These are phyloP conservation scores for Coemansia sp. DNA, from an alignment of 192 early-diverging fungal genomes.

Conservation along the genomic window DNA sequence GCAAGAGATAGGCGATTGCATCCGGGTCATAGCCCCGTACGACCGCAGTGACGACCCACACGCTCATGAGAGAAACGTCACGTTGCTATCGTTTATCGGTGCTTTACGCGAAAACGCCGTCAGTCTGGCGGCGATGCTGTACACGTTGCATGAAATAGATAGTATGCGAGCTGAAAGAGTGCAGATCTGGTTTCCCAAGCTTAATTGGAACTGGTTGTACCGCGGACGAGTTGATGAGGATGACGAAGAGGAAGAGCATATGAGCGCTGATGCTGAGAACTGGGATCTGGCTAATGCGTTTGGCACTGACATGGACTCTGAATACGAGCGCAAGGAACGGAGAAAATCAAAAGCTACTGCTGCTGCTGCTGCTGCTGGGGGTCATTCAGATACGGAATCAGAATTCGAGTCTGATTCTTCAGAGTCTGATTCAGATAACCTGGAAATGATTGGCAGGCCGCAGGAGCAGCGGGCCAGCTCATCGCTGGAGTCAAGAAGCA, in stretches of 20 bases:
- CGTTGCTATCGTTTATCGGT: slow-evolving; percentile 44
- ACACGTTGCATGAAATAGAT: slow-evolving; percentile 22
- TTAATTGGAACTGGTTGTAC: slow-evolving; percentile 40
- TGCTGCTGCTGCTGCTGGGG: no score
- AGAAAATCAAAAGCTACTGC: not conserved
- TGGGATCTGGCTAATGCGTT: slow-evolving; percentile 40
- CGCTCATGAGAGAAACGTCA: slow-evolving; percentile 26
- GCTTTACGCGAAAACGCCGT: slow-evolving; percentile 40
- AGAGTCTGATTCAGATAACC: slow-evolving; percentile 2
- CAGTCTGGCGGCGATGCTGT: slow-evolving; percentile 19
- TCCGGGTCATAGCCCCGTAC: slow-evolving; percentile 31
- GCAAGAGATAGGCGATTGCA: slow-evolving; percentile 17
- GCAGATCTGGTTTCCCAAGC: slow-evolving; percentile 39
- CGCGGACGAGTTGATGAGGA: slow-evolving; percentile 20
- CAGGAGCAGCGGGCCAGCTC: not conserved
- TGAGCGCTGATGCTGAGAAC: slow-evolving; percentile 15
- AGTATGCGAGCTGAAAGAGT: slow-evolving; percentile 15
- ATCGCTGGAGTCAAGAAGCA: not conserved
- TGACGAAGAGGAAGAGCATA: slow-evolving; percentile 20
- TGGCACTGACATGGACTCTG: not conserved
- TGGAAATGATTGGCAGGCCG: not conserved
- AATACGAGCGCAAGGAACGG: not conserved
- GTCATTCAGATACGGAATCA: not conserved
- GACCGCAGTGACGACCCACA: slow-evolving; percentile 2
- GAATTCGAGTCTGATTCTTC: not conserved